phyloP scores from a whole-genome alignment of 2,329 filamentous ascomycete species.

The Penicillium sp. region DNA sequence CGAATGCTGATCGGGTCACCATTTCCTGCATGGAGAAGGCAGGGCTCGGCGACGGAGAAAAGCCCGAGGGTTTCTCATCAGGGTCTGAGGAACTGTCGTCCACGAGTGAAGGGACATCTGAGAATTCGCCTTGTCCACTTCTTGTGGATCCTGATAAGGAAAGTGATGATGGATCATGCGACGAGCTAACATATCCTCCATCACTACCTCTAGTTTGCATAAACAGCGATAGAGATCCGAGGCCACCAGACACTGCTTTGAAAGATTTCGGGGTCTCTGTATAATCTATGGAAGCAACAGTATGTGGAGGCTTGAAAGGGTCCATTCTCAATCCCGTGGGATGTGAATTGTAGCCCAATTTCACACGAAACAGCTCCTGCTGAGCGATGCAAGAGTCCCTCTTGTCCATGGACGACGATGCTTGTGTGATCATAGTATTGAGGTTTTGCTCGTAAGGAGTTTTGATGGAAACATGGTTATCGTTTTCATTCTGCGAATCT shows the following conservation, averaged over 20 bases:
- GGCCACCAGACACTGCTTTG: conserved; percentile 27
- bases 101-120: background rate
- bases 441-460: background rate
- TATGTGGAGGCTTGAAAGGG: background rate
- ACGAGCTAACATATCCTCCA: conserved; percentile 27
- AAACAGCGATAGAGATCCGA: conserved; percentile 48
- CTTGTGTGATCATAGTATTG: background rate
- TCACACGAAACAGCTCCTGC: background rate
- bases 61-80: background rate
- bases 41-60: background rate
- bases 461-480: background rate
- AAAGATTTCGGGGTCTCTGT: background rate
- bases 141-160: background rate
- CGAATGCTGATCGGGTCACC: background rate
- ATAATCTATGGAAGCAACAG: background rate
- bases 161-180: background rate
- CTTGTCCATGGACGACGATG: background rate
- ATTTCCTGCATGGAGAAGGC: background rate
- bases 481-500: background rate
- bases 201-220: conserved; percentile 47
- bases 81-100: background rate
- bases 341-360: background rate
- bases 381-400: background rate
- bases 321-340: background rate
- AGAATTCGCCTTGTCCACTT: background rate